Conservation (phyloP, 169 alveolate species). For the Plasmodium malariae region DNA sequence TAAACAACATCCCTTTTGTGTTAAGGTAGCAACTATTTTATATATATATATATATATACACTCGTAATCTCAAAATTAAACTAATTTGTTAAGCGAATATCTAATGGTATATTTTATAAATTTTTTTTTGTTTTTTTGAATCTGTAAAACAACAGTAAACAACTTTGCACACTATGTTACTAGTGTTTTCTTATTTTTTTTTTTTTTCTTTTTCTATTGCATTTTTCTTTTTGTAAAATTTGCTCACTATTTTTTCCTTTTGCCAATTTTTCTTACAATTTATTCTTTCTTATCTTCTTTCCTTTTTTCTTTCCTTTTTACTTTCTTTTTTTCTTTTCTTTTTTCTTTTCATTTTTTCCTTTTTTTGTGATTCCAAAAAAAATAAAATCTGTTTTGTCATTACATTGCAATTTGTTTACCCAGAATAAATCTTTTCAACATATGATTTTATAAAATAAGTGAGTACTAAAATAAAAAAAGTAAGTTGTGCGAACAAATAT, state of each 20-base stretch:
- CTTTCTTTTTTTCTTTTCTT: neutral
- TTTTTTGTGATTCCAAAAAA: neutral
- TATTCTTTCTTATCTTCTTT: neutral
- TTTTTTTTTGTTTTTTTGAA: conserved; percentile 52
- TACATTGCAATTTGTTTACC: neutral
- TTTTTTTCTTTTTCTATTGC: neutral
- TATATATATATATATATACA: conserved; percentile 8
- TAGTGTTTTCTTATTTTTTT: conserved; percentile 13
- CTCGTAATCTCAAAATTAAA: conserved; percentile 11
- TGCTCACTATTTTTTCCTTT: conserved; percentile 7
- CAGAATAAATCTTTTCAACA: neutral
- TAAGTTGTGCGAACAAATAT: conserved; percentile 22
- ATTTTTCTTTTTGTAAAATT: conserved; percentile 3
- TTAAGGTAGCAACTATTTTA: conserved; percentile 9
- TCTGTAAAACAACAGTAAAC: conserved; percentile 22
- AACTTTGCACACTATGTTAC: conserved; percentile 75
- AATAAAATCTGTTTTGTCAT: conserved; percentile 1
- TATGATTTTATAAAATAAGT: conserved; percentile 21
- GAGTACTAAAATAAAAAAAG: conserved; percentile 21
- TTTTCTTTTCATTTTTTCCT: too few species aligned
- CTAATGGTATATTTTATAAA: conserved; percentile 10
- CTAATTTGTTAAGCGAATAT: conserved; percentile 17
- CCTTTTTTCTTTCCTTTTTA: neutral
- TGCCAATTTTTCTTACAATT: neutral
- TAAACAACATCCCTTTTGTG: conserved; percentile 28